Conservation (phyloP, 2,329 filamentous ascomycete species). For the Pseudonectria buxi region DNA sequence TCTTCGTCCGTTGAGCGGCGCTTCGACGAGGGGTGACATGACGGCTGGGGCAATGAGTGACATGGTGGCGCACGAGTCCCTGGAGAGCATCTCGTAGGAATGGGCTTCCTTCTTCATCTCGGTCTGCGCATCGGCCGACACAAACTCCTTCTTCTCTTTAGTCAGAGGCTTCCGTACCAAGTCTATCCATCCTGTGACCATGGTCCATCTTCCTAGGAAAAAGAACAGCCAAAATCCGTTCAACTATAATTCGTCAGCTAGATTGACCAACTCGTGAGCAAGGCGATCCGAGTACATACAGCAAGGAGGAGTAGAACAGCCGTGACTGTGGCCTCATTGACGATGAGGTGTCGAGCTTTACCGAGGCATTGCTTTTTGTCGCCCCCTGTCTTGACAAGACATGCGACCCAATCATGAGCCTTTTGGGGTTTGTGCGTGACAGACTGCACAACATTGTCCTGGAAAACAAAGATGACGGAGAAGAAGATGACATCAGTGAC, state of each 20-base stretch:
- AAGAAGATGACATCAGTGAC: conserved; percentile 91
- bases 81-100: conserved; percentile 76
- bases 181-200: conserved; percentile 77
- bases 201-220: conserved; percentile 75
- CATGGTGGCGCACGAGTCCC: conserved; percentile 47
- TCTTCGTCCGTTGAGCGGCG: conserved; percentile 32
- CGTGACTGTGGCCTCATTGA: conserved; percentile 69
- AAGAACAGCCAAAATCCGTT: conserved; percentile 82
- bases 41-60: conserved; percentile 39
- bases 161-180: conserved; percentile 45
- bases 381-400: conserved; percentile 49
- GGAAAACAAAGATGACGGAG: conserved; percentile 80
- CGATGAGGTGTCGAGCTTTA: conserved; percentile 54
- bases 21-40: conserved; percentile 17
- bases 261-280: conserved; percentile 3
- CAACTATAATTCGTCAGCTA: conserved; percentile 42
- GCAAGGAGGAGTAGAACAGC: conserved; percentile 78
- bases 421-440: conserved; percentile 46
- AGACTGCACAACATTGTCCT: conserved; percentile 65
- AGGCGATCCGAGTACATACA: conserved; percentile 41
- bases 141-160: conserved; percentile 67
- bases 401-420: conserved; percentile 61
- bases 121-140: conserved; percentile 72
- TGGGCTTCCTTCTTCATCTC: conserved; percentile 56
- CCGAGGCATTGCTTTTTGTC: conserved; percentile 62